Percentiles rank a stretch among this genome's conserved stretches.
phyloP scores from a whole-genome alignment of 2,329 filamentous ascomycete genomes.

The Waltergamsia citrina region DNA sequence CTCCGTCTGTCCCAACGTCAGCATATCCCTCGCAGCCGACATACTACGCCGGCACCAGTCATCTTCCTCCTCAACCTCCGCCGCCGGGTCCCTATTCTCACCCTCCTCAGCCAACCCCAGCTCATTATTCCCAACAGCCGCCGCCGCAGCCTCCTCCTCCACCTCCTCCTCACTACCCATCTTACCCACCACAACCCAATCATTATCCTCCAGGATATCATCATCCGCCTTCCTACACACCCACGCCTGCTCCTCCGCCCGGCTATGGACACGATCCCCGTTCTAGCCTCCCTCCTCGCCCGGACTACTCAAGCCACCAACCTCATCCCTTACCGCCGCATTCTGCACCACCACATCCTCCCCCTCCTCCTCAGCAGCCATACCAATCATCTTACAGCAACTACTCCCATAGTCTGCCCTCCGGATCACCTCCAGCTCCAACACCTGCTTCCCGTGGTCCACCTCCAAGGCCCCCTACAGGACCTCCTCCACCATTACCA shows the following conservation, averaged over 20 bases:
- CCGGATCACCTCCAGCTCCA: slow-evolving; percentile 1
- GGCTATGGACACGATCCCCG: neutral
- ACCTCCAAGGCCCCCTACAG: neutral
- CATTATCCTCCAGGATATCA: neutral
- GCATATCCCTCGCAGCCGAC: slow-evolving; percentile 4
- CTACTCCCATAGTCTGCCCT: neutral
- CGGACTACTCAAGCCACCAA: neutral
- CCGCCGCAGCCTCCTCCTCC: slow-evolving; percentile 1
- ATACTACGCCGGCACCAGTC: slow-evolving; percentile 3
- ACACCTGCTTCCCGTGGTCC: neutral
- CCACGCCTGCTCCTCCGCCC: neutral
- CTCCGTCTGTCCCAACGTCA: slow-evolving; percentile 4
- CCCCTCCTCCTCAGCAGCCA: neutral
- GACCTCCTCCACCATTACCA: neutral
- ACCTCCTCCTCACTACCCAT: neutral
- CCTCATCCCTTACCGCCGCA: neutral
- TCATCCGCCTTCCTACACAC: slow-evolving; percentile 1
- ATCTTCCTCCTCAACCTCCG: slow-evolving; percentile 1
- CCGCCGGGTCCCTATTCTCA: slow-evolving; percentile 1
- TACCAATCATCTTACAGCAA: neutral
- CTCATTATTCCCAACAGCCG: neutral
- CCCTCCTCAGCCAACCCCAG: neutral
- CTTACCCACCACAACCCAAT: neutral
- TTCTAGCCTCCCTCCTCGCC: neutral
- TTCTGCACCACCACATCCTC: neutral